Percentiles rank a stretch among this genome's conserved stretches.
These are phyloP conservation scores for Heterobasidion irregulare DNA, from an alignment of 1,284 basidiomycete genomes.

Conservation along the genomic window DNA sequence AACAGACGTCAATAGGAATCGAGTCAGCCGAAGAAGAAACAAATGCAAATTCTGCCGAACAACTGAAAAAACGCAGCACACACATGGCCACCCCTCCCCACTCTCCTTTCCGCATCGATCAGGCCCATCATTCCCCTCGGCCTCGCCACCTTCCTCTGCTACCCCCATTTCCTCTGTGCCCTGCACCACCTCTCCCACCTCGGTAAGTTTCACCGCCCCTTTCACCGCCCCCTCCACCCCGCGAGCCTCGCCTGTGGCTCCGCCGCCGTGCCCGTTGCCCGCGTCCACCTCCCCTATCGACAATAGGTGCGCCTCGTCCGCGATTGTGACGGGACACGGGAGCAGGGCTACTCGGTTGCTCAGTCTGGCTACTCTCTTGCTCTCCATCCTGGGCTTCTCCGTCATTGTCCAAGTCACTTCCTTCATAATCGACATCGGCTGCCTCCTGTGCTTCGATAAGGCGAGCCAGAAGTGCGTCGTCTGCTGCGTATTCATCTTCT, in stretches of 20 bases:
- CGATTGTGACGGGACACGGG: not conserved
- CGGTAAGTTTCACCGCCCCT: not conserved
- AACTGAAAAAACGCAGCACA: not conserved
- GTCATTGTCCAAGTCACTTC: not conserved
- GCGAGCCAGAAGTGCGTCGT: not conserved
- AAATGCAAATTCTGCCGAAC: no score
- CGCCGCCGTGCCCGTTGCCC: not conserved
- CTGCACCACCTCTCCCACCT: slow-evolving; percentile 3
- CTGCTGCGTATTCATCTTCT: not conserved
- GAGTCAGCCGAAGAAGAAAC: no score
- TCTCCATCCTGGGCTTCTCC: slow-evolving; percentile 1
- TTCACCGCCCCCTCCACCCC: slow-evolving; percentile 3
- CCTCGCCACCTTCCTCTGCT: not conserved
- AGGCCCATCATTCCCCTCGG: not conserved
- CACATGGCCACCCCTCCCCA: not conserved
- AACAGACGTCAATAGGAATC: no score
- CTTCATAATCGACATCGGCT: slow-evolving; percentile 4
- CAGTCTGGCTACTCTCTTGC: not conserved
- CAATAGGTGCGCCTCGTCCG: no score
- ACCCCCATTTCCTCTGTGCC: not conserved
- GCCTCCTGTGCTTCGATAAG: not conserved
- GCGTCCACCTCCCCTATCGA: no score
- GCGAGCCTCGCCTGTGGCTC: not conserved
- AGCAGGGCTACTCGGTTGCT: not conserved
- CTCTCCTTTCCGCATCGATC: not conserved